Evolutionary conservation across 805 yeast species (phyloP), one percentile per base, ranked within the genome.

Genomic region (Candida xiaguanensis): DNA sequence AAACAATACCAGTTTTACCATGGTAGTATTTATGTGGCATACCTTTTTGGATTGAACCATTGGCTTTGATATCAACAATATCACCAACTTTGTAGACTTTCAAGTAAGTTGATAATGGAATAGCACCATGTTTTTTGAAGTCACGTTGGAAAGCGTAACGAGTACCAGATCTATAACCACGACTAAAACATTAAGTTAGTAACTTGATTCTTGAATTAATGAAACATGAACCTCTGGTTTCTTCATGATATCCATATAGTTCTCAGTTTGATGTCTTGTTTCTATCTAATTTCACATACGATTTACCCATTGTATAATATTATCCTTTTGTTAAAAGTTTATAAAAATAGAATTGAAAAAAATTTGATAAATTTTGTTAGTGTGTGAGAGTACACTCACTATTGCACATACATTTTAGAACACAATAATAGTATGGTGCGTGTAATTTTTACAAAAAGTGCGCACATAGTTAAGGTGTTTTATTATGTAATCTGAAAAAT

Each of bases 21-120:
- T 93, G 97, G 96, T 93, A 93, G 85, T 80, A 90, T 81, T 93
- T 93, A 89, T 88, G 96, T 73, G 99, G 99, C 96, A 93, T 88
- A 87, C 98, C 97, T 85, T 91, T 90, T 74, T 93, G 98, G 81
- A 90, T 80, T 58, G 99, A 80, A 82, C 96, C 96, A 73, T 93
- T 93, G 74, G 95, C 99, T 79, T 87, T 91, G 81, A 93, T 90
- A 76, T 93, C 99, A 67, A 93, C 99, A 63, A 93, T 91, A 75
- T 93, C 99, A 68, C 99, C 99, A 64, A 93, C 97, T 77, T 82
- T 89, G 95, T 93, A 93, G 70, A 81, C 77, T 85, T 87, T 89
- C 80, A 93, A 77, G 93, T 91, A 93, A 70, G 95, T 86, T 58
- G 97, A 86, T 81, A 93, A 77, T 56, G 95, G 82, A 67, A 89